These are phyloP conservation scores for Golovinomyces cichoracearum DNA, from an alignment of 2,329 filamentous ascomycete species.

Conservation along the genomic window DNA sequence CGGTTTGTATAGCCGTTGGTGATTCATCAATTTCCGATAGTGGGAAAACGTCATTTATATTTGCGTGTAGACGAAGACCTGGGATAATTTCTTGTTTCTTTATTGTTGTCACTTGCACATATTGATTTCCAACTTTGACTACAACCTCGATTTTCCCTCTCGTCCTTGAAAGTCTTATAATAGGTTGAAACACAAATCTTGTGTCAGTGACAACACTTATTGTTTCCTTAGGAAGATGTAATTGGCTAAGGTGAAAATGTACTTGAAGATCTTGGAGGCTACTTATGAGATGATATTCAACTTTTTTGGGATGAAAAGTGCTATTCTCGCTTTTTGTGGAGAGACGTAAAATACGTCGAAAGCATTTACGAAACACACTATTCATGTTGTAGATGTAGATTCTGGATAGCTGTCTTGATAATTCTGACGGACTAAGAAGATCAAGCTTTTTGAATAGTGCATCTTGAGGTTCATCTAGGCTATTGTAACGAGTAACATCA, in stretches of 20 bases:
- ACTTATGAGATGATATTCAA: constrained; percentile 39
- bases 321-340: constrained; percentile 33
- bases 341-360: constrained; percentile 35
- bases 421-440: constrained; percentile 32
- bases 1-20: constrained; percentile 34
- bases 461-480: constrained; percentile 39
- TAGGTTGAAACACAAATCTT: constrained; percentile 36
- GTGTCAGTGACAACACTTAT: constrained; percentile 42
- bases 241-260: constrained; percentile 39
- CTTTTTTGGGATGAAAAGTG: constrained; percentile 36
- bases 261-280: constrained; percentile 37
- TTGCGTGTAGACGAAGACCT: constrained; percentile 32
- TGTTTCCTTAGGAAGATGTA: constrained; percentile 43
- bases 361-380: constrained; percentile 39
- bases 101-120: constrained; percentile 41
- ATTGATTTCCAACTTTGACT: constrained; percentile 43
- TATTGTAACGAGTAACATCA: constrained; percentile 44
- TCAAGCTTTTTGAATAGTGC: constrained; percentile 38
- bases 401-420: constrained; percentile 30
- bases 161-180: constrained; percentile 39
- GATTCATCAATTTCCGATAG: constrained; percentile 42
- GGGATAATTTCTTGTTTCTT: constrained; percentile 44
- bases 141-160: constrained; percentile 44
- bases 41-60: constrained; percentile 44
- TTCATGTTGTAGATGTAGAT: constrained; percentile 54